Conservation (phyloP, 2,329 filamentous ascomycete species). For the Colletotrichum aenigma region DNA sequence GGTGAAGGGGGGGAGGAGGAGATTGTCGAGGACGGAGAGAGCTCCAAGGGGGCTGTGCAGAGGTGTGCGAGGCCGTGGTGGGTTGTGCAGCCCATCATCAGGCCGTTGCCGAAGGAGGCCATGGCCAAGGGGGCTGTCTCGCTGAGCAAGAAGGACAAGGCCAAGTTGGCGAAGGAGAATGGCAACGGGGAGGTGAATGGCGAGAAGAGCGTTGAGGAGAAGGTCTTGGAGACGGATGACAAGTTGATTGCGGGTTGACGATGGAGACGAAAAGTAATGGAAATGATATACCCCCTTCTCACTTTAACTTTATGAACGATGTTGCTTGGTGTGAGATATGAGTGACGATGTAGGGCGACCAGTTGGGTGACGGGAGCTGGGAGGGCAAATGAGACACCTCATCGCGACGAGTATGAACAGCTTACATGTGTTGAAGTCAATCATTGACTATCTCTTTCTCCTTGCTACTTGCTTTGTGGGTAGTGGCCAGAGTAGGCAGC, state of each 20-base stretch:
- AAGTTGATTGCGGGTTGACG: constrained; percentile 19
- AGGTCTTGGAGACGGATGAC: constrained; percentile 18
- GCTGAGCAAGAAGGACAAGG: constrained; percentile 72
- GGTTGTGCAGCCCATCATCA: constrained; percentile 86
- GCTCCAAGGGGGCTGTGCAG: constrained; percentile 70
- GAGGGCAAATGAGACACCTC: background rate
- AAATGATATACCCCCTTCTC: background rate
- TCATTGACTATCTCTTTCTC: background rate
- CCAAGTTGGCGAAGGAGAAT: constrained; percentile 42
- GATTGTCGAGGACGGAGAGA: constrained; percentile 51
- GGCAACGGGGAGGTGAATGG: constrained; percentile 25
- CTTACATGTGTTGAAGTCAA: background rate
- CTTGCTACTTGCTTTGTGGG: background rate
- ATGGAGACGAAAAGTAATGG: background rate
- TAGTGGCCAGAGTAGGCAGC: background rate
- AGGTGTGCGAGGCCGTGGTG: constrained; percentile 85
- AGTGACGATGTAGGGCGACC: background rate
- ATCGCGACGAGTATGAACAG: background rate
- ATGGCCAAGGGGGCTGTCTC: constrained; percentile 79
- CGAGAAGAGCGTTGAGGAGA: constrained; percentile 11
- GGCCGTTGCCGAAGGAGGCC: constrained; percentile 87
- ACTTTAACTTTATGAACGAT: background rate
- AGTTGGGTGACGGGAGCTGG: background rate
- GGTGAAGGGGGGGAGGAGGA: constrained; percentile 28
- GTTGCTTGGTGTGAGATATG: background rate